These are phyloP conservation scores for Zea luxurians DNA, from an alignment of 176 grass and related monocot genomes.

Conservation along the genomic window DNA sequence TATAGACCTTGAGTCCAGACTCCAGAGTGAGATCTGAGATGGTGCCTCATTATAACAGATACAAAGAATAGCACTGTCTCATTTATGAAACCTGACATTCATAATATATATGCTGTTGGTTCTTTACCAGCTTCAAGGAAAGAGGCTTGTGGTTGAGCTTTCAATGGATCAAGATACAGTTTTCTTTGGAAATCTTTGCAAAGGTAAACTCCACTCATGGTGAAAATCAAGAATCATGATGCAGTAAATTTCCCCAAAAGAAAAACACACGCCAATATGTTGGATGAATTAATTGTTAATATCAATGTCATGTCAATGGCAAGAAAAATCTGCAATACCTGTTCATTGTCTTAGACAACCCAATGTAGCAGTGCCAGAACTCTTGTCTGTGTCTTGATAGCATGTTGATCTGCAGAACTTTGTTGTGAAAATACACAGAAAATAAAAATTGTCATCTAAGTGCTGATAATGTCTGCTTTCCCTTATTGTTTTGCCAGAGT, in stretches of 20 bases:
- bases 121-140: slow-evolving; percentile 76
- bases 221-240: slow-evolving; percentile 18
- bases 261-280: background rate
- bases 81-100: slow-evolving; percentile 27
- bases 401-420: slow-evolving; percentile 26
- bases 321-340: background rate
- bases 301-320: background rate
- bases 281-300: slow-evolving; percentile 8
- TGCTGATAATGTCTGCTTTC: slow-evolving; percentile 16
- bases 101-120: slow-evolving; percentile 38
- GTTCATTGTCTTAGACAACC: background rate
- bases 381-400: background rate
- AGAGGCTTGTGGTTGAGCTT: slow-evolving; percentile 67
- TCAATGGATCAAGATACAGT: slow-evolving; percentile 80
- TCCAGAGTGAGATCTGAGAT: slow-evolving; percentile 8
- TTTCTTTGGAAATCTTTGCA: slow-evolving; percentile 90
- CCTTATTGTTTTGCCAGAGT: slow-evolving; percentile 53
- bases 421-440: background rate
- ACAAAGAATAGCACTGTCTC: slow-evolving; percentile 21
- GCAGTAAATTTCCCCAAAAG: background rate
- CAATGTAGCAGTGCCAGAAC: background rate
- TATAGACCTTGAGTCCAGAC: background rate
- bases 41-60: background rate
- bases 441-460: slow-evolving; percentile 21
- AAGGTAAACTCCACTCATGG: slow-evolving; percentile 50